phyloP scores from a whole-genome alignment of 495 filamentous ascomycete genomes.

The Penicillium manginii region DNA sequence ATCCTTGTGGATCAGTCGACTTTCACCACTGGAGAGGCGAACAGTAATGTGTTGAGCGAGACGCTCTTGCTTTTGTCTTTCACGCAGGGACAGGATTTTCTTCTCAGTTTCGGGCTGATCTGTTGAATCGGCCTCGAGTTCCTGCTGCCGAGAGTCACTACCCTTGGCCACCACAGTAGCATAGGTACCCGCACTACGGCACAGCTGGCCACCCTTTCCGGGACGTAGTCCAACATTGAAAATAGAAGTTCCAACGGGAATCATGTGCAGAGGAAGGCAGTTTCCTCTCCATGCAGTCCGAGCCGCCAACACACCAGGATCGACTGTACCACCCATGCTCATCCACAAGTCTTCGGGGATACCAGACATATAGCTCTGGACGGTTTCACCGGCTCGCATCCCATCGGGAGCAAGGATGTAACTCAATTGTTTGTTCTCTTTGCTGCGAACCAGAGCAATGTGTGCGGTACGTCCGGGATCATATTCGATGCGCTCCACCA shows the following conservation, averaged over 20 bases:
- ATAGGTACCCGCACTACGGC: constrained; percentile 89
- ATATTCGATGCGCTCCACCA: constrained; percentile 92
- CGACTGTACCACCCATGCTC: constrained; percentile 87
- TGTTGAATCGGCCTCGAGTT: constrained; percentile 18
- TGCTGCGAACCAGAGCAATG: constrained; percentile 77
- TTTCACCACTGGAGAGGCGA: constrained; percentile 87
- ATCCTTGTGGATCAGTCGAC: constrained; percentile 83
- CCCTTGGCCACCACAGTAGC: constrained; percentile 87
- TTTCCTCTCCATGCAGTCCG: constrained; percentile 95
- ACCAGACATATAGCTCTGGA: constrained; percentile 87
- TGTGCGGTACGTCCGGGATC: constrained; percentile 93
- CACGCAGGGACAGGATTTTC: constrained; percentile 40
- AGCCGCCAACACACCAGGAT: constrained; percentile 92
- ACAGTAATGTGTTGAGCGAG: constrained; percentile 73
- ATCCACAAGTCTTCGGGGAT: constrained; percentile 82
- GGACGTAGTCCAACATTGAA: constrained; percentile 83
- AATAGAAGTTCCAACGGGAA: constrained; percentile 87
- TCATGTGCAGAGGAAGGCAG: constrained; percentile 91
- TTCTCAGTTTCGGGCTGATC: constrained; percentile 28
- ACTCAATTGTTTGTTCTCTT: constrained; percentile 60
- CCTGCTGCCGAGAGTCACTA: constrained; percentile 56
- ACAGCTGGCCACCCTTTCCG: constrained; percentile 80
- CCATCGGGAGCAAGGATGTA: constrained; percentile 95
- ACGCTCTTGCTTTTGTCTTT: constrained; percentile 55
- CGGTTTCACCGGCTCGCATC: constrained; percentile 85